Conservation (phyloP, 495 filamentous ascomycete genomes). For the Penicillium taxi region DNA sequence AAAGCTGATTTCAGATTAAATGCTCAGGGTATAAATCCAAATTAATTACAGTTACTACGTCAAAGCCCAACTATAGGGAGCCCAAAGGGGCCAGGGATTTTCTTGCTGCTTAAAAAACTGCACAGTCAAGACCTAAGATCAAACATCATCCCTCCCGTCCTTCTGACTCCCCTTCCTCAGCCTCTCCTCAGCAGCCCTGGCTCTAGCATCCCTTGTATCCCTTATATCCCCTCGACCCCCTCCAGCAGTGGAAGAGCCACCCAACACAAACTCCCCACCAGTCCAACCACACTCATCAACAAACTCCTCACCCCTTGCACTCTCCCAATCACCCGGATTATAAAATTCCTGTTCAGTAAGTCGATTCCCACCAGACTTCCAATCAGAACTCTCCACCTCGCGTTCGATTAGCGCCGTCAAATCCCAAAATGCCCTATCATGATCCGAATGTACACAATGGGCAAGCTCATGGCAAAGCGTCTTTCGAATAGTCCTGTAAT, state of each 20-base stretch:
- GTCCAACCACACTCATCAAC: slow-evolving; percentile 78
- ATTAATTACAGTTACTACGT: too few species aligned
- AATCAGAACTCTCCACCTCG: slow-evolving; percentile 77
- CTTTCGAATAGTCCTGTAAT: slow-evolving; percentile 82
- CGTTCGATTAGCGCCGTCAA: slow-evolving; percentile 75
- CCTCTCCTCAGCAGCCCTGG: slow-evolving; percentile 67
- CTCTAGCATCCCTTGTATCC: slow-evolving; percentile 63
- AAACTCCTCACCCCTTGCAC: slow-evolving; percentile 45
- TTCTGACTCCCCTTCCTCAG: slow-evolving; percentile 47
- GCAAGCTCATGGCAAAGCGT: slow-evolving; percentile 93
- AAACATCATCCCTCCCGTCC: slow-evolving; percentile 22
- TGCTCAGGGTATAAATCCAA: too few species aligned
- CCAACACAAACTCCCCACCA: slow-evolving; percentile 81
- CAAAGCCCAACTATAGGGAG: too few species aligned
- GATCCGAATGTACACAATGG: slow-evolving; percentile 78
- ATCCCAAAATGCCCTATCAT: slow-evolving; percentile 85
- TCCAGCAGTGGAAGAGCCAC: slow-evolving; percentile 38
- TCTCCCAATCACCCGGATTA: slow-evolving; percentile 51
- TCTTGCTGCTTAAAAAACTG: neutral
- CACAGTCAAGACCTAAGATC: slow-evolving; percentile 1
- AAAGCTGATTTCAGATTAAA: too few species aligned
- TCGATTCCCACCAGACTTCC: slow-evolving; percentile 55
- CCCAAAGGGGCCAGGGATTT: too few species aligned
- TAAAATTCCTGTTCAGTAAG: slow-evolving; percentile 65
- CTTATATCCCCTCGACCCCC: too few species aligned